Conservation (phyloP, 2,329 filamentous ascomycete genomes). For the Stachybotrys chartarum region DNA sequence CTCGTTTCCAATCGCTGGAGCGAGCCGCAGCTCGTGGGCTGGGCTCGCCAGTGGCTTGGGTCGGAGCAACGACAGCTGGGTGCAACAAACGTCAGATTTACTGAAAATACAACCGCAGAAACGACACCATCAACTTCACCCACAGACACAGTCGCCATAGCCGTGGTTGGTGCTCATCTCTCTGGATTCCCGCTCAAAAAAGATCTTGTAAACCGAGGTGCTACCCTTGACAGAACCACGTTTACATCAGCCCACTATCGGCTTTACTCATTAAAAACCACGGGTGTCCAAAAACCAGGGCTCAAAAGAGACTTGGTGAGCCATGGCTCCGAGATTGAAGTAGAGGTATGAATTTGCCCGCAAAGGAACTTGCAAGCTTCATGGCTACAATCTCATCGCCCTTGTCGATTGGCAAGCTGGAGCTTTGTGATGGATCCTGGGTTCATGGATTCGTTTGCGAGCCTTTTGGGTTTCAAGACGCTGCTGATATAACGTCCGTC, state of each 20-base stretch:
- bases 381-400: conserved; percentile 23
- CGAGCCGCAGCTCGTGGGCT: conserved; percentile 19
- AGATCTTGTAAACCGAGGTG: conserved; percentile 22
- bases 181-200: conserved; percentile 25
- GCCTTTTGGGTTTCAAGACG: conserved; percentile 19
- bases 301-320: too few species aligned
- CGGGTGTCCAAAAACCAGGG: too few species aligned
- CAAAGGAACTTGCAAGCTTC: conserved; percentile 19
- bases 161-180: conserved; percentile 27
- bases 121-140: neutral
- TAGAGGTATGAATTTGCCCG: conserved; percentile 29
- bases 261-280: too few species aligned
- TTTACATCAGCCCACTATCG: conserved; percentile 21
- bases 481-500: conserved; percentile 21
- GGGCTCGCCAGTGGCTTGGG: conserved; percentile 20
- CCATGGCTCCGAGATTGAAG: too few species aligned
- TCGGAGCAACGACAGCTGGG: conserved; percentile 14
- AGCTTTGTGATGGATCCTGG: conserved; percentile 25
- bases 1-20: conserved; percentile 27
- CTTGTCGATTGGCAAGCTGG: conserved; percentile 25
- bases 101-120: conserved; percentile 1
- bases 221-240: conserved; percentile 12
- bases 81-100: conserved; percentile 14
- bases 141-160: conserved; percentile 11
- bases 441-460: conserved; percentile 29